A percentile compares a stretch with the other conserved stretches of the same genome.
phyloP scores from a whole-genome alignment of 345 rosid genomes.

The Pugionium cornutum region DNA sequence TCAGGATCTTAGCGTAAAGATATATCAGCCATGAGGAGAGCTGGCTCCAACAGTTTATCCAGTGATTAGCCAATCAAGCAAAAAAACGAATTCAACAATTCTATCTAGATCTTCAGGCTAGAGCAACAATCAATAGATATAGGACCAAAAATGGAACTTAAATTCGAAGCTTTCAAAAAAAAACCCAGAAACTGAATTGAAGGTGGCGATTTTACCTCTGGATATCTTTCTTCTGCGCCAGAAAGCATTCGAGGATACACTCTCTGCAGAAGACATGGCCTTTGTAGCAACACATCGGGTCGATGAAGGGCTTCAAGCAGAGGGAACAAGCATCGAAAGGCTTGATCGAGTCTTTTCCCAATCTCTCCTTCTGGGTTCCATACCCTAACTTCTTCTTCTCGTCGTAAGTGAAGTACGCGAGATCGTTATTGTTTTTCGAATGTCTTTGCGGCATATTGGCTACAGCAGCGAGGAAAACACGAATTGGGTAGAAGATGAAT shows the following conservation, averaged over 20 bases:
- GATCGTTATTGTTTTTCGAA: slow-evolving; percentile 94
- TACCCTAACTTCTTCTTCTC: slow-evolving; percentile 94
- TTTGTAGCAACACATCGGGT: slow-evolving; percentile 86
- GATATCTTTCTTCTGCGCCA: slow-evolving; percentile 88
- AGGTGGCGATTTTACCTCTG: slow-evolving; percentile 50
- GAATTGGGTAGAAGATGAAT: background rate
- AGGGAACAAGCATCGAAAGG: slow-evolving; percentile 95
- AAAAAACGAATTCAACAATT: no score
- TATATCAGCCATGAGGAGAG: background rate
- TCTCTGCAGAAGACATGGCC: slow-evolving; percentile 93
- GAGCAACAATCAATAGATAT: no score
- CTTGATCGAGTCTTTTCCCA: slow-evolving; percentile 90
- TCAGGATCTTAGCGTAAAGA: background rate
- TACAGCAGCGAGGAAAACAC: background rate
- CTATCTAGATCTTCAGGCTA: no score
- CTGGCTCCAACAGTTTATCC: no score
- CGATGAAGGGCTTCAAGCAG: slow-evolving; percentile 86
- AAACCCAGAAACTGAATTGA: background rate
- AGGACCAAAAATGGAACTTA: background rate
- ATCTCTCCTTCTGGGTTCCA: slow-evolving; percentile 94
- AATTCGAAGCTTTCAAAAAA: background rate
- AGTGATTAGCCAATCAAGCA: background rate
- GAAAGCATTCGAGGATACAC: slow-evolving; percentile 84
- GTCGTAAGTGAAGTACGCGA: slow-evolving; percentile 95
- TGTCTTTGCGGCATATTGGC: slow-evolving; percentile 91